Evolutionary conservation across 2,329 filamentous ascomycete genomes (phyloP).

Genomic region (Hymenoscyphus occultus): DNA sequence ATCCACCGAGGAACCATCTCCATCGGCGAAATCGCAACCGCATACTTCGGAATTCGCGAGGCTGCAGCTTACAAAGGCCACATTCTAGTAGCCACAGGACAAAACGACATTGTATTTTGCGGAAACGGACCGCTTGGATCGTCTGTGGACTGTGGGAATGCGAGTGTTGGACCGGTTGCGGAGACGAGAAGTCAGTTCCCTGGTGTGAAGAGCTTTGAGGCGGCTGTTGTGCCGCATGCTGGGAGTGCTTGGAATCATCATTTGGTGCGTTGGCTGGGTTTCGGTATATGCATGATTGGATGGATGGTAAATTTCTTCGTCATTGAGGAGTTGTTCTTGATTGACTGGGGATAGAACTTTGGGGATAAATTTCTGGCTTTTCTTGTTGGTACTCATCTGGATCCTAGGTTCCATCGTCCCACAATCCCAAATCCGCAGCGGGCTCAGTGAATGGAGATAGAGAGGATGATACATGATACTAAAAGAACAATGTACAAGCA

Average conservation of each 20-base stretch:
- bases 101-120: slow-evolving; percentile 18
- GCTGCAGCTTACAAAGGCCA: slow-evolving; percentile 13
- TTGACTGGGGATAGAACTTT: too few relatives aligned
- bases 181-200: not conserved
- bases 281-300: slow-evolving; percentile 10
- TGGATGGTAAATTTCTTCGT: not conserved
- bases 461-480: too few relatives aligned
- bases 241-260: slow-evolving; percentile 10
- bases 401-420: too few relatives aligned
- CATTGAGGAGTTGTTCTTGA: not conserved
- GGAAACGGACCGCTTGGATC: not conserved
- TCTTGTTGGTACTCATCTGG: too few relatives aligned
- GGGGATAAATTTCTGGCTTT: too few relatives aligned
- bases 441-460: too few relatives aligned
- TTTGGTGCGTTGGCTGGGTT: slow-evolving; percentile 6
- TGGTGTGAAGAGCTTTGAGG: slow-evolving; percentile 1
- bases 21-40: slow-evolving; percentile 16
- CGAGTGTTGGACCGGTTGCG: slow-evolving; percentile 3
- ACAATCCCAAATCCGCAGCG: too few relatives aligned
- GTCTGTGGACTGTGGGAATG: not conserved
- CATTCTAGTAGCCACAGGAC: slow-evolving; percentile 19
- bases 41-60: not conserved
- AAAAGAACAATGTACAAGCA: too few relatives aligned
- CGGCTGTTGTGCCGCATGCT: slow-evolving; percentile 1
- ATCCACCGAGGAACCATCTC: slow-evolving; percentile 42